Base-by-base conservation (phyloP, 2,329 filamentous ascomycete genomes). In the Chaetomium strumarium region DNA sequence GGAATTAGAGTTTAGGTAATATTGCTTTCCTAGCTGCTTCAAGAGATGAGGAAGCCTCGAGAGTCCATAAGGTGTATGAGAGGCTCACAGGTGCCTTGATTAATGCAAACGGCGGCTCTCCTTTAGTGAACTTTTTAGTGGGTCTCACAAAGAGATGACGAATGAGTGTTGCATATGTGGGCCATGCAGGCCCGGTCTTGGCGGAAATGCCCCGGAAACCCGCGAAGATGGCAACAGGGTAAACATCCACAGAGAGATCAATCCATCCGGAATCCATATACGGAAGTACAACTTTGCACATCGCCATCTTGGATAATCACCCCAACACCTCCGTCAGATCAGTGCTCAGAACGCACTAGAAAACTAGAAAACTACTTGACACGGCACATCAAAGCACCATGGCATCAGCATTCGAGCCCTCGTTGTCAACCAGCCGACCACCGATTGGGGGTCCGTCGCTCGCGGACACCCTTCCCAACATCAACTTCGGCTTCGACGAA, bases 401-500 rank as follows among this genome's bases (percentile, higher is more conserved):
- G 76, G 67, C 78, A 30, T 79, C 77, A 33, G 72, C 78, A 57
- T 90, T 90, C 62, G 85, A 88, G 61, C 78, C 84, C 9, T 85
- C 85, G 1, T 76, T 86, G 61, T 87, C 85, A 12, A 80, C 79
- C 51, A 84, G 81, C 69, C 76, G 82, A 62, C 80, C 79, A 59
- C 75, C 81, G 16, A 43, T 52, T 38, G 72, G 75, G 43, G 80
- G 76, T 39, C 79, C 81, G 12, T 87, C 83, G 13, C 82, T 88
- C 73, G 85, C 84, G 39, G 86, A 90, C 67, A 82, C 83, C 46
- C 81, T 99, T 9, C 93, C 93, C 34, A 88, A 80, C 67, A 88
- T 95, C 69, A 90, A 96, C 70, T 97, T 99, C 69, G 90, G 90
- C 53, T 97, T 97, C 69, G 91, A 97, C 63, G 90, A 96, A 62